phyloP scores from a whole-genome alignment of 257 asterid genomes.

The Fraxinus excelsior region DNA sequence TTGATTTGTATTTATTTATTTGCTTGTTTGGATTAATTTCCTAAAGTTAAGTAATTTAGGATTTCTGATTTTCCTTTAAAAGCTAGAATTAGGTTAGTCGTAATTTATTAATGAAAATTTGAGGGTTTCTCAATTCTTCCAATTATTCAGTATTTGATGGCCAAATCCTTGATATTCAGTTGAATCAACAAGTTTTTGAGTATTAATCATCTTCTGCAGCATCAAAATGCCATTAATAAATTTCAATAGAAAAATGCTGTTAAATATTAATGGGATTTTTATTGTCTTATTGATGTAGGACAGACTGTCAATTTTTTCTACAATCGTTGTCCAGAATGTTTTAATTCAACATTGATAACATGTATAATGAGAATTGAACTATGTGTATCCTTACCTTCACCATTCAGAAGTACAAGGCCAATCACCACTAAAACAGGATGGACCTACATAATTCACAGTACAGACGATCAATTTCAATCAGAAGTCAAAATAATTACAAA shows the following conservation, averaged over 20 bases:
- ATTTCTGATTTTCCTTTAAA: too few relatives aligned
- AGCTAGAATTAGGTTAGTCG: too few relatives aligned
- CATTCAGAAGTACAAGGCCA: conserved; percentile 75
- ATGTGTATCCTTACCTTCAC: conserved; percentile 69
- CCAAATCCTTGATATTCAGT: too few relatives aligned
- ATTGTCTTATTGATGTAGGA: not conserved
- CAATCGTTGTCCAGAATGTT: not conserved
- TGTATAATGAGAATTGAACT: not conserved
- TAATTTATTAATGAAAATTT: too few relatives aligned
- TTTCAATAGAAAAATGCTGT: not conserved
- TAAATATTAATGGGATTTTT: not conserved
- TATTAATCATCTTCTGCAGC: too few relatives aligned
- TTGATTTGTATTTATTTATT: too few relatives aligned
- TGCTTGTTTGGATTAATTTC: too few relatives aligned
- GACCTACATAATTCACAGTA: conserved; percentile 50
- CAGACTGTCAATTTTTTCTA: not conserved
- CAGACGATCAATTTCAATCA: not conserved
- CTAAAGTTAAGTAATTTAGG: too few relatives aligned
- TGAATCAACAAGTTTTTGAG: too few relatives aligned
- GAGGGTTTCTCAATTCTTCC: too few relatives aligned
- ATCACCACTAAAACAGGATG: conserved; percentile 88
- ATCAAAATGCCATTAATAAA: too few relatives aligned
- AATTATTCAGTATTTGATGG: too few relatives aligned
- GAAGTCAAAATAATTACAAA: not conserved
- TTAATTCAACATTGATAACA: not conserved